Conservation (phyloP, 495 filamentous ascomycete species). For the Podospora australis region DNA sequence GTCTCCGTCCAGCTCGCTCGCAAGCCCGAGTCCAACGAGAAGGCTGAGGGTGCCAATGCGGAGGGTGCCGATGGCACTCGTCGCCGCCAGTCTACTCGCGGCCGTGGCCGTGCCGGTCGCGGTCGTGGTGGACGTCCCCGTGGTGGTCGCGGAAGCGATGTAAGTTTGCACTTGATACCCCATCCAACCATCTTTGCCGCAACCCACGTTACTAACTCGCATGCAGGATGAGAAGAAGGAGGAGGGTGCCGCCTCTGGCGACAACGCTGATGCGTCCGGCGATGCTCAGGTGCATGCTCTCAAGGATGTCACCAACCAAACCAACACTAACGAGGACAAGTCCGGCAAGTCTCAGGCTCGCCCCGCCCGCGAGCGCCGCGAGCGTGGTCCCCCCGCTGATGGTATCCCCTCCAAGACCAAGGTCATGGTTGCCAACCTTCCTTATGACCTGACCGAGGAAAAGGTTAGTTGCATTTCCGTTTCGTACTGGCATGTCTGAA, state of each 20-base stretch:
- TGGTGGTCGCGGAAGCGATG: constrained; percentile 66
- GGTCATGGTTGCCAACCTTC: constrained; percentile 99
- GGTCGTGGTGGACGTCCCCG: constrained; percentile 66
- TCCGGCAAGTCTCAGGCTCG: constrained; percentile 40
- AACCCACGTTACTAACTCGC: too few species aligned
- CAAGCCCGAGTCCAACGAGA: constrained; percentile 85
- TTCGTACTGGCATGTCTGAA: not conserved
- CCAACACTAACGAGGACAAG: constrained; percentile 39
- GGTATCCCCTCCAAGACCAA: constrained; percentile 98
- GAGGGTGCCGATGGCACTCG: constrained; percentile 64
- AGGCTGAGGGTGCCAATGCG: constrained; percentile 60
- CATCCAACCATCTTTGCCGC: too few species aligned
- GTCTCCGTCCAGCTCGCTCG: constrained; percentile 97
- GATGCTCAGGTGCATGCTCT: constrained; percentile 42
- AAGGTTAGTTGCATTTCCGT: constrained; percentile 52
- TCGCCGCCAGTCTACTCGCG: constrained; percentile 66
- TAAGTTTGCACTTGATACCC: constrained; percentile 22
- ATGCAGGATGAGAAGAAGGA: constrained; percentile 43
- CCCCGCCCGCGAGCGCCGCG: constrained; percentile 53
- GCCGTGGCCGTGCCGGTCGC: constrained; percentile 67
- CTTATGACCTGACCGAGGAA: constrained; percentile 95
- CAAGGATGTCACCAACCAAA: constrained; percentile 49
- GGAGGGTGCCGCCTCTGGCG: constrained; percentile 37
- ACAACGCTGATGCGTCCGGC: constrained; percentile 14
- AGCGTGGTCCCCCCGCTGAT: constrained; percentile 95